Base-by-base conservation (phyloP, 148 eudicot genomes). In the Vaccinium myrtillus region DNA sequence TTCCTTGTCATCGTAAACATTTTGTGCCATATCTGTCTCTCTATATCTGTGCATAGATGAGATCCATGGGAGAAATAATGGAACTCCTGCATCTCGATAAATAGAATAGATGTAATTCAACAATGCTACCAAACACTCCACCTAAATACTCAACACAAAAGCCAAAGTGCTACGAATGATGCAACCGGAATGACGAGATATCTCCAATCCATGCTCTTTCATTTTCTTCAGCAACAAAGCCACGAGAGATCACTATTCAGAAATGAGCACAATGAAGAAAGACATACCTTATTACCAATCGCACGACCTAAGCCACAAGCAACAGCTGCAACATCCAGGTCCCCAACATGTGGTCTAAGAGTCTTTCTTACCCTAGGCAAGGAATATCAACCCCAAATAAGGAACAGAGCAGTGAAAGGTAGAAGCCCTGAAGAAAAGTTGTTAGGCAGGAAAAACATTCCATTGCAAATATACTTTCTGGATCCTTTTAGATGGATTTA, bases 261-360 rank as follows among this genome's bases (percentile, higher is more conserved):
- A 70, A 49, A 49, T 54, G 39, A 80, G 27, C 78, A 21, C 46
- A 48, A 69, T 71, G 83, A 83, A 85, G 25, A 13, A 32, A 78
- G 32, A 75, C 16, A 15, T 27, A 94, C 99, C 99, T 97, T 97
- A 88, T 97, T 95, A 87, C 98, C 98, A 88, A 97, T 93, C 53
- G 99, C 93, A 80, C 99, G 94, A 81, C 98, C 99, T 84, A 97
- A 91, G 81, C 99, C 99, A 88, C 99, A 97, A 79, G 99, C 98
- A 87, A 97, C 98, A 27, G 98, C 98, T 84, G 92, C 90, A 86
- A 93, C 97, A 89, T 97, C 99, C 86, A 97, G 98, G 85, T 97
- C 99, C 81, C 99, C 99, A 49, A 93, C 98, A 86, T 95, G 93
- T 50, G 92, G 87, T 90, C 99, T 91, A 74, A 94, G 85, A 76